Evolutionary conservation across 768 basidiomycete genomes (phyloP), one percentile per base, ranked within the genome.

Genomic region (Tylopilus vinaceipallidus): DNA sequence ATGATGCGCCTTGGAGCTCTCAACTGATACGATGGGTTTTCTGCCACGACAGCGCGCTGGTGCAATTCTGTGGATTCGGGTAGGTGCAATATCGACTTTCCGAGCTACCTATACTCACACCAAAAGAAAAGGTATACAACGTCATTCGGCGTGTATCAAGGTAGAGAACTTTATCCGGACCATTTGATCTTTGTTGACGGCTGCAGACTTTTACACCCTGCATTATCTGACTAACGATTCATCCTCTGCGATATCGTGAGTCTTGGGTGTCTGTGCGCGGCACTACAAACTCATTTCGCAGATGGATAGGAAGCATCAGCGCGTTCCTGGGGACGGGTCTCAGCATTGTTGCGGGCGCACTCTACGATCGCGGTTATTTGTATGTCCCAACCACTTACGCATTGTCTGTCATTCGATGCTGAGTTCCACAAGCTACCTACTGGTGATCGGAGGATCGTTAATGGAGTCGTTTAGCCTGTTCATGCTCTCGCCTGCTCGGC

Each of bases 361-460:
- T 74, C 8, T 78, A 75, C 52, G 81, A 82, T 45, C 68, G 68
- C n/a, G 81, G 81, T 46, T 75, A 77, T 64, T 79, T 77, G 75
- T 76, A 50, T 16, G 61, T 53, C 23, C 2, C 4, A 11, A 19
- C 3, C 2, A 26, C n/a, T 1, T 6, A 6, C 7, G 11, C 20
- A 14, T 27, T 32, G 29, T 1, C 34, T 40, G 10, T 22, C 1
- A 7, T 29, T 42, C 11, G 10, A 42, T 44, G 10, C 44, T 58
- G 3, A 58, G 45, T 11, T 4, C 29, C 22, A 22, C 22, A 54
- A 77, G 77, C 53, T 73, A 76, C 49, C 63, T 70, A 36, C 50
- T 80, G 14, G 69, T 80, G 52, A 72, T 76, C 11, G 66, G 65
- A 27, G 80, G 78, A 1, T 66, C 74, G 1, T 19, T 76, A 8